Evolutionary conservation across 352 stramenopile genomes (phyloP).

Genomic region (Globisporangium acanthophoron): DNA sequence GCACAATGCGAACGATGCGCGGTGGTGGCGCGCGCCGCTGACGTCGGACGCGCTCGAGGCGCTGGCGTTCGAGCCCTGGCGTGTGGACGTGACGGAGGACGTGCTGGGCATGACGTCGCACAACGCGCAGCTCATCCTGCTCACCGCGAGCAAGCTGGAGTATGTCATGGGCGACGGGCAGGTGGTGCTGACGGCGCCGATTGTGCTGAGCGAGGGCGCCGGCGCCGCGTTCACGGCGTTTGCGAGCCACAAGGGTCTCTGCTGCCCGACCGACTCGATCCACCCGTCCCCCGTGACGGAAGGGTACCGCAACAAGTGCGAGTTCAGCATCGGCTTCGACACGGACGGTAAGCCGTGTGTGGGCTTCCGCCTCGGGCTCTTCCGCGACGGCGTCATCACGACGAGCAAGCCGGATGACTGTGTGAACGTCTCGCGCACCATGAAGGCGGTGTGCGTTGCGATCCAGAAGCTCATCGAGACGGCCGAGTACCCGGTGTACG

Average conservation of each 20-base stretch:
- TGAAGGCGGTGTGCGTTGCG: slow-evolving; percentile 72
- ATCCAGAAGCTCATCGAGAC: slow-evolving; percentile 61
- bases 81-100: slow-evolving; percentile 13
- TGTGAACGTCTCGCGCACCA: slow-evolving; percentile 71
- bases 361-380: slow-evolving; percentile 84
- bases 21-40: slow-evolving; percentile 55
- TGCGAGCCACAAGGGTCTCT: slow-evolving; percentile 77
- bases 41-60: slow-evolving; percentile 39
- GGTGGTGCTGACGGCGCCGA: slow-evolving; percentile 27
- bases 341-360: slow-evolving; percentile 67
- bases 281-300: slow-evolving; percentile 74
- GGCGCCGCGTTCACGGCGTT: slow-evolving; percentile 40
- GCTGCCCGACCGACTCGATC: slow-evolving; percentile 86
- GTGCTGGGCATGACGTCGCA: slow-evolving; percentile 68
- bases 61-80: slow-evolving; percentile 39
- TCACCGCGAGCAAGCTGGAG: slow-evolving; percentile 32
- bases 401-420: slow-evolving; percentile 65
- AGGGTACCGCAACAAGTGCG: slow-evolving; percentile 97
- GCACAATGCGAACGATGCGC: background rate
- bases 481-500: slow-evolving; percentile 61
- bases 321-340: slow-evolving; percentile 94
- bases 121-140: slow-evolving; percentile 66
- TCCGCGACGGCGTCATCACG: slow-evolving; percentile 69
- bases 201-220: slow-evolving; percentile 16
- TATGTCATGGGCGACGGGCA: slow-evolving; percentile 33